Conservation (phyloP, 1,139 yeast genomes). For the Pichia sp. region DNA sequence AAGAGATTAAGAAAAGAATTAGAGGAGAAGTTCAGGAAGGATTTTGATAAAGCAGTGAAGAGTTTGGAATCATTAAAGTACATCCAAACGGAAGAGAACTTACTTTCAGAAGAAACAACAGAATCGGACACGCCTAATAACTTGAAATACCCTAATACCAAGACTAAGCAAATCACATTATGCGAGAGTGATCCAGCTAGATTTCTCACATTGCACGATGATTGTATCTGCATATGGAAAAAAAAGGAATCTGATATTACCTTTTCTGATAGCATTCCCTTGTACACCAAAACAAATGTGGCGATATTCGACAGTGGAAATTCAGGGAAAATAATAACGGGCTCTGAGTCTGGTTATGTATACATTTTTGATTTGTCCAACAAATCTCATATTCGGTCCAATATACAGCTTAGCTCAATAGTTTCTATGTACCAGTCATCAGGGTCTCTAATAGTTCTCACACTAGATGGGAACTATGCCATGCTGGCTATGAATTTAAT, state of each 20-base stretch:
- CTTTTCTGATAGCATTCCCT: background rate
- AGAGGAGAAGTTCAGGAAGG: background rate
- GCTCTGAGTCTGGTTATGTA: conserved; percentile 10
- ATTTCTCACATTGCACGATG: conserved; percentile 14
- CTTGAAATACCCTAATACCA: conserved; percentile 5
- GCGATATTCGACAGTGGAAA: conserved; percentile 10
- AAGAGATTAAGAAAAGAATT: conserved; percentile 8
- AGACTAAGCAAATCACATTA: conserved; percentile 5
- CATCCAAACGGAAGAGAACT: background rate
- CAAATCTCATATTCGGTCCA: conserved; percentile 1
- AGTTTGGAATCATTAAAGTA: background rate
- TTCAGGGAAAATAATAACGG: conserved; percentile 2
- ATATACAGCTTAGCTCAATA: conserved; percentile 11
- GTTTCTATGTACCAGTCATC: conserved; percentile 16
- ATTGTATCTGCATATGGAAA: conserved; percentile 16
- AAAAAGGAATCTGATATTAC: background rate
- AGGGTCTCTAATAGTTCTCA: conserved; percentile 15
- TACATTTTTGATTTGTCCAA: background rate
- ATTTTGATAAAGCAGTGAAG: conserved; percentile 2
- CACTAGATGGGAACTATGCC: conserved; percentile 15
- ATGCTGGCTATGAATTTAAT: conserved; percentile 15
- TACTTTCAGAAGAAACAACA: background rate
- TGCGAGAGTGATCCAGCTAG: background rate
- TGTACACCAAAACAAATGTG: conserved; percentile 1
- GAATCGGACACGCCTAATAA: background rate